phyloP scores from a whole-genome alignment of 2,329 filamentous ascomycete species.

The Raffaelea albimanens region DNA sequence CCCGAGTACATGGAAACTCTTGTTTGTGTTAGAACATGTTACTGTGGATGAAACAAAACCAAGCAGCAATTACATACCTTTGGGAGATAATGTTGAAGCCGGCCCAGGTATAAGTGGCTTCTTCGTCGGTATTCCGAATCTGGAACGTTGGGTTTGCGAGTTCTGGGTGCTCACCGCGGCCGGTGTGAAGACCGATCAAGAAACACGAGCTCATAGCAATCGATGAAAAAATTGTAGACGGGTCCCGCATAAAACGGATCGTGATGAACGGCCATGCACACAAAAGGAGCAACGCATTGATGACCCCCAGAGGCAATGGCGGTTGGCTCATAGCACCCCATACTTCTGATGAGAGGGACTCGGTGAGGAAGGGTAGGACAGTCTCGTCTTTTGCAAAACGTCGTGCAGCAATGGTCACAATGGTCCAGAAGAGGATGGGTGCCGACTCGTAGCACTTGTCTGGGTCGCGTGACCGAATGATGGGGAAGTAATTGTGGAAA shows the following conservation, averaged over 20 bases:
- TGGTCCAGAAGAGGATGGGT: conserved; percentile 44
- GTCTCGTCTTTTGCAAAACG: conserved; percentile 35
- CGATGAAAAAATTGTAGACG: conserved; percentile 35
- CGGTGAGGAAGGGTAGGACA: conserved; percentile 33
- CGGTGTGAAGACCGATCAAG: conserved; percentile 41
- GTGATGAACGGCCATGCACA: conserved; percentile 42
- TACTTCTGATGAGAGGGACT: conserved; percentile 36
- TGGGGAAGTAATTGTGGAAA: conserved; percentile 43
- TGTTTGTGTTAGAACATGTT: too few species aligned
- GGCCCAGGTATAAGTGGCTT: conserved; percentile 43
- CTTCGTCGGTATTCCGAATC: conserved; percentile 37
- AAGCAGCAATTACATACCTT: conserved; percentile 22
- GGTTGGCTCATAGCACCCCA: conserved; percentile 32
- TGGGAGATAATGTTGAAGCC: conserved; percentile 43
- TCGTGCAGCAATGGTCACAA: conserved; percentile 39
- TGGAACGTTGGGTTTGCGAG: conserved; percentile 35
- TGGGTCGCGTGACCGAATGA: conserved; percentile 38
- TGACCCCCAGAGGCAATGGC: conserved; percentile 34
- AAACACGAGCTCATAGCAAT: conserved; percentile 38
- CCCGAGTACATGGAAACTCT: conserved; percentile 31
- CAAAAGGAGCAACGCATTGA: conserved; percentile 42
- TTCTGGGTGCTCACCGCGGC: conserved; percentile 39
- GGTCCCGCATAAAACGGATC: conserved; percentile 41
- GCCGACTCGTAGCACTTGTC: conserved; percentile 39
- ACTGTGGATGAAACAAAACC: too few species aligned